Evolutionary conservation across 2,329 filamentous ascomycete species (phyloP).

Genomic region (Phyllosticta paracitricarpa): DNA sequence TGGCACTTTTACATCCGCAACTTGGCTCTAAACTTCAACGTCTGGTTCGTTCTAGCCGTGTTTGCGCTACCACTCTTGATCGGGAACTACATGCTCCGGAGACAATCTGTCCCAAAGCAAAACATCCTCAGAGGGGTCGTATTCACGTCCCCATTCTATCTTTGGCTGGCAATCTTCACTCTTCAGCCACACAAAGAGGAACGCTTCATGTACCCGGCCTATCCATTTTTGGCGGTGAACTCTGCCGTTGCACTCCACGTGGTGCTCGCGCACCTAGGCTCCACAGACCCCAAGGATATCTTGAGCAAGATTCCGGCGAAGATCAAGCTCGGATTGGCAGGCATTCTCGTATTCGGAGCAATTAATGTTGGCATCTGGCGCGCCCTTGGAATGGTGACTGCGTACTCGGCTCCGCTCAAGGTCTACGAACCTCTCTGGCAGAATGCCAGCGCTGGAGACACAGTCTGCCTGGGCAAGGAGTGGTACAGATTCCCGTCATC

Average conservation of each 20-base stretch:
- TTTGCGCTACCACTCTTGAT: slow-evolving; percentile 64
- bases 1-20: slow-evolving; percentile 97
- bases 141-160: slow-evolving; percentile 78
- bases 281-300: slow-evolving; percentile 55
- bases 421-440: slow-evolving; percentile 59
- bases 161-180: slow-evolving; percentile 89
- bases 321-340: slow-evolving; percentile 58
- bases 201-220: slow-evolving; percentile 95
- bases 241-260: slow-evolving; percentile 79
- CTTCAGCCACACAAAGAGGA: slow-evolving; percentile 95
- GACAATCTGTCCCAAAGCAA: slow-evolving; percentile 53
- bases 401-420: slow-evolving; percentile 70
- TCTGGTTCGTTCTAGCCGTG: slow-evolving; percentile 81
- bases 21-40: slow-evolving; percentile 83
- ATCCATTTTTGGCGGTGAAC: slow-evolving; percentile 82
- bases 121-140: slow-evolving; percentile 66
- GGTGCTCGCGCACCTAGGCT: slow-evolving; percentile 63
- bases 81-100: slow-evolving; percentile 57
- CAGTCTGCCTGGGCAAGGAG: slow-evolving; percentile 86
- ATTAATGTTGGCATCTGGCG: slow-evolving; percentile 60
- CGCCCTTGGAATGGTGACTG: slow-evolving; percentile 65
- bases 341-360: slow-evolving; percentile 51
- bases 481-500: slow-evolving; percentile 97
- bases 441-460: slow-evolving; percentile 48
- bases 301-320: slow-evolving; percentile 62